These are phyloP conservation scores for Zymoseptoria passerinii DNA, from an alignment of 2,329 filamentous ascomycete species.

Conservation along the genomic window DNA sequence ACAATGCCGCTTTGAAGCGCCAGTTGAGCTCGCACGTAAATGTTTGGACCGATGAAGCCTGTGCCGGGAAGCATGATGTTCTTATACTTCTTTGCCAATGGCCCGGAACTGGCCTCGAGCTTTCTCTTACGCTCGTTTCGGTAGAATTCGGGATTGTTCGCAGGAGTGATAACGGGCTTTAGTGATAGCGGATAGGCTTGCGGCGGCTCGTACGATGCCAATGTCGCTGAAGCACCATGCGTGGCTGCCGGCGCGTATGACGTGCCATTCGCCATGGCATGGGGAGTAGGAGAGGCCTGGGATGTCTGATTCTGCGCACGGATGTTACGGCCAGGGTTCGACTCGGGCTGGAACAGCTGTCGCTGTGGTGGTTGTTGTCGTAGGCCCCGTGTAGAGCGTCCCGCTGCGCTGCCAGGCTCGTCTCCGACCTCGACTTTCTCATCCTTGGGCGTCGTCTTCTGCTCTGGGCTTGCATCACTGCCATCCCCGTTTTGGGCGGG, in stretches of 20 bases:
- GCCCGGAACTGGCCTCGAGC: slow-evolving; percentile 30
- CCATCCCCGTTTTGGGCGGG: slow-evolving; percentile 47
- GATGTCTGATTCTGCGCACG: slow-evolving; percentile 39
- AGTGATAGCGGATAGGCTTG: slow-evolving; percentile 55
- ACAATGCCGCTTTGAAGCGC: slow-evolving; percentile 71
- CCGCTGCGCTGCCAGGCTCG: slow-evolving; percentile 36
- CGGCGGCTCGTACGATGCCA: slow-evolving; percentile 63
- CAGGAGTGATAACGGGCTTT: slow-evolving; percentile 65
- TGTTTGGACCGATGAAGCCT: slow-evolving; percentile 65
- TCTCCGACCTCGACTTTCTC: slow-evolving; percentile 45
- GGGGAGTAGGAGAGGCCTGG: slow-evolving; percentile 36
- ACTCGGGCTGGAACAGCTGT: slow-evolving; percentile 77
- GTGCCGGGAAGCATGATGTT: slow-evolving; percentile 56
- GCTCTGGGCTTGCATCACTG: slow-evolving; percentile 37
- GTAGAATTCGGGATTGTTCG: slow-evolving; percentile 64
- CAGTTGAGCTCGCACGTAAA: slow-evolving; percentile 81
- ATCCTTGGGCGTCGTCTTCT: slow-evolving; percentile 44
- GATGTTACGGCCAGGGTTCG: slow-evolving; percentile 54
- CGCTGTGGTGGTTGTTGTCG: slow-evolving; percentile 78
- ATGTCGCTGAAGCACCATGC: slow-evolving; percentile 39
- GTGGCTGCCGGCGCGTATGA: slow-evolving; percentile 18
- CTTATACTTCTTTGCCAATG: slow-evolving; percentile 38
- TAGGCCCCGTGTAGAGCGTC: slow-evolving; percentile 27
- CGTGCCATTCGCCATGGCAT: slow-evolving; percentile 46
- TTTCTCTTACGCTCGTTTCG: slow-evolving; percentile 47